A percentile compares a stretch with the other conserved stretches of the same genome.
Evolutionary conservation across 2,329 filamentous ascomycete genomes (phyloP).

Genomic region (Hypoxylon sp.): DNA sequence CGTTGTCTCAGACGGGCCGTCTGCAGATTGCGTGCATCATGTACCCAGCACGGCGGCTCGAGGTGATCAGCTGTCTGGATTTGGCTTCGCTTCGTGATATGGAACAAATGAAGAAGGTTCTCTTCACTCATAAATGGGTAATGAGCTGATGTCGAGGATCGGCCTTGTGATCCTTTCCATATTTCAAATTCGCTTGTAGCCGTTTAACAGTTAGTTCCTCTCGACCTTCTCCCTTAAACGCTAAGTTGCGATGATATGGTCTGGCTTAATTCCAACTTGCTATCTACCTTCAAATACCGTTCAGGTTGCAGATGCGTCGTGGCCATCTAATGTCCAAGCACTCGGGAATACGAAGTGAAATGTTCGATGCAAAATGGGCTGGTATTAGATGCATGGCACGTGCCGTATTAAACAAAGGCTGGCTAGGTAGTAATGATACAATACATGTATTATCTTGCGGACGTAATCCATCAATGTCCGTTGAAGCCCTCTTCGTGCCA

Average conservation of each 20-base stretch:
- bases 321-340: slow-evolving; percentile 8
- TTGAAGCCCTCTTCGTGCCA: slow-evolving; percentile 77
- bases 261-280: neutral
- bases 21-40: slow-evolving; percentile 41
- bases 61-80: slow-evolving; percentile 21
- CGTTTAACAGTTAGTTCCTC: neutral
- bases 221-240: slow-evolving; percentile 5
- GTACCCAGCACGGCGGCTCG: slow-evolving; percentile 41
- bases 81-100: slow-evolving; percentile 27
- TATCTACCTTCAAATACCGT: neutral
- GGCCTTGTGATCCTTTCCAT: slow-evolving; percentile 26
- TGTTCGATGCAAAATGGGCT: slow-evolving; percentile 21
- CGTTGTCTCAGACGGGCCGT: slow-evolving; percentile 33
- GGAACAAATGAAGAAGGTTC: slow-evolving; percentile 32
- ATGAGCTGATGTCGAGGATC: slow-evolving; percentile 10
- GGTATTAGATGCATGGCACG: slow-evolving; percentile 33
- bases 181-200: slow-evolving; percentile 12
- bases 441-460: slow-evolving; percentile 23
- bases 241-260: neutral
- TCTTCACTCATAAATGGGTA: slow-evolving; percentile 28
- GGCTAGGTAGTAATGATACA: slow-evolving; percentile 40
- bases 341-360: neutral
- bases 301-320: neutral
- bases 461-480: slow-evolving; percentile 54
- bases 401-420: slow-evolving; percentile 34